Evolutionary conservation across 208 protist species (phyloP), one percentile per base, ranked within the genome.

Genomic region (Novymonas esmeraldas): DNA sequence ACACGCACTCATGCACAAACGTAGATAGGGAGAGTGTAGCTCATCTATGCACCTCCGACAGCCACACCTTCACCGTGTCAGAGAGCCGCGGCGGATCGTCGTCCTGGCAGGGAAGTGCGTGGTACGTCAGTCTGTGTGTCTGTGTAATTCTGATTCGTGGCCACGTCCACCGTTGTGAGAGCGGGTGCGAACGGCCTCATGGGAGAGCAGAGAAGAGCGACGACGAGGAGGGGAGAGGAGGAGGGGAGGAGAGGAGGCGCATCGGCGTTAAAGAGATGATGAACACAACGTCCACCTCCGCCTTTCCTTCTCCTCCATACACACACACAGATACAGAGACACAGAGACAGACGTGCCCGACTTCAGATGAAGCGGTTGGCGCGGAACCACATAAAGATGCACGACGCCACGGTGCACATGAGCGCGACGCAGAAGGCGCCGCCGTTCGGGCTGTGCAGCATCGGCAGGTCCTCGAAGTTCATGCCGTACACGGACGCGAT

Each of bases 401-500:
- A 64, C 0, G 62, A 56, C 48, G 73, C 81, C 13, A 90, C 79
- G 9, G 60, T 55, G 20, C 67, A 22, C 87, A 90, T 93, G n/a
- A 90, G 44, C n/a, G 57, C 65, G 7, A 41, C 68, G 48, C 79
- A 90, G 63, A 91, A 91, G 20, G 81, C 41, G 54, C 84, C 74
- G 13, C 89, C 85, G 65, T 92, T 59, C 13, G 56, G 39, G 26
- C 65, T 61, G 48, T 85, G 34, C 39, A 90, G 46, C 13, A 85
- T 65, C 10, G 89, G 89, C 22, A 92, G 54, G 26, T 87, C 60
- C 5, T 87, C 81, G 73, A 95, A 91, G 79, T 95, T 96, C 89
- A 94, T 96, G 29, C 89, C 89, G 68, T 91, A 96, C 22, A 91
- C 75, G 0, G 83, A 76, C 0, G 89, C 85, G 49, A 96, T 85